Evolutionary conservation across 208 protist species (phyloP).

Genomic region (Angomonas desouzai): DNA sequence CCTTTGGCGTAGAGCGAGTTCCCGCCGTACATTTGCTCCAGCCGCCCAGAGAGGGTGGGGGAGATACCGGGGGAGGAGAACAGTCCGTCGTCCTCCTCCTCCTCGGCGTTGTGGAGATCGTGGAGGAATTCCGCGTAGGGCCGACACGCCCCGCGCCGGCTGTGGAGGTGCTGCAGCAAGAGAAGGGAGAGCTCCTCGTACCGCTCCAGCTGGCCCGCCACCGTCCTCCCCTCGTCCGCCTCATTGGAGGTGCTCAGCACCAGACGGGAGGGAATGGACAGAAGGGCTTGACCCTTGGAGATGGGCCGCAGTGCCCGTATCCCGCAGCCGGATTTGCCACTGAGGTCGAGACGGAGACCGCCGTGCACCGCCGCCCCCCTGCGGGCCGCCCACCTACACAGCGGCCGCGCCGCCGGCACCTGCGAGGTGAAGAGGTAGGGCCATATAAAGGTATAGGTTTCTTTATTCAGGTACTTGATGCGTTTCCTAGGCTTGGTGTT

Average conservation of each 20-base stretch:
- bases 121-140: slow-evolving; percentile 82
- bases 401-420: slow-evolving; percentile 51
- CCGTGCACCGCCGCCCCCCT: slow-evolving; percentile 62
- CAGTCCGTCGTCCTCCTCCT: slow-evolving; percentile 26
- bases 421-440: slow-evolving; percentile 53
- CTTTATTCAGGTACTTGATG: slow-evolving; percentile 55
- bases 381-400: slow-evolving; percentile 64
- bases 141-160: slow-evolving; percentile 44
- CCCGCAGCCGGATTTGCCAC: slow-evolving; percentile 18
- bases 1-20: slow-evolving; percentile 62
- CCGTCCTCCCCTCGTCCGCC: slow-evolving; percentile 14
- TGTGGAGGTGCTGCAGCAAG: slow-evolving; percentile 74
- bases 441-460: slow-evolving; percentile 66
- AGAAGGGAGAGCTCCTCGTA: slow-evolving; percentile 41
- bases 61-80: background rate
- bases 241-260: slow-evolving; percentile 18
- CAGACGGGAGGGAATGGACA: slow-evolving; percentile 58
- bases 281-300: slow-evolving; percentile 30
- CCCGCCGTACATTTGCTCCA: slow-evolving; percentile 71
- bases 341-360: slow-evolving; percentile 41
- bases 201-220: slow-evolving; percentile 25
- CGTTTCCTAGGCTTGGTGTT: slow-evolving; percentile 29
- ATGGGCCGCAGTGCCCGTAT: slow-evolving; percentile 46
- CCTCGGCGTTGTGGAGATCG: slow-evolving; percentile 72
- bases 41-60: slow-evolving; percentile 26